Evolutionary conservation across 805 yeast genomes (phyloP).

Genomic region (Wilhelminamyces savonicus): DNA sequence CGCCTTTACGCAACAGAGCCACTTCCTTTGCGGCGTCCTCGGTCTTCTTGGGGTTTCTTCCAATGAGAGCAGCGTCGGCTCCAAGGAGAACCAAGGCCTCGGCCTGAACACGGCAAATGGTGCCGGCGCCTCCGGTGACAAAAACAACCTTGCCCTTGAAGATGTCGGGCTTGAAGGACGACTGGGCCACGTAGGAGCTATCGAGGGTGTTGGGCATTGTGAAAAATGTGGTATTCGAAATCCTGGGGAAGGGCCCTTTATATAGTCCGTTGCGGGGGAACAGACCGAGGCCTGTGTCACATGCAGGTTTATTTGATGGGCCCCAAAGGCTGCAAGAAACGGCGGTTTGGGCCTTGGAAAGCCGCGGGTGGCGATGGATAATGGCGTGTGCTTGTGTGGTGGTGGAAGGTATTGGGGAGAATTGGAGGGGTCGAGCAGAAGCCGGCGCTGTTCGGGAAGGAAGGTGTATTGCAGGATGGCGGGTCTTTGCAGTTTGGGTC

Average conservation of each 20-base stretch:
- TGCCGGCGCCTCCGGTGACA: slow-evolving; percentile 94
- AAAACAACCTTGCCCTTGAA: slow-evolving; percentile 83
- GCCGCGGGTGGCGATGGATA: no score
- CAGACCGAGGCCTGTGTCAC: neutral
- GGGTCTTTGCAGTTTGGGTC: no score
- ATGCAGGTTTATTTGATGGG: neutral
- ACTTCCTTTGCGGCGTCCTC: slow-evolving; percentile 63
- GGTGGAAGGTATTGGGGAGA: no score
- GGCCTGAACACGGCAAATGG: slow-evolving; percentile 87
- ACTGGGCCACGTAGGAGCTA: slow-evolving; percentile 19
- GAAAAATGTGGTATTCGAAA: neutral
- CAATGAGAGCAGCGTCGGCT: slow-evolving; percentile 80
- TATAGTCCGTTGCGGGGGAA: neutral
- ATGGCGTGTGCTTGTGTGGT: no score
- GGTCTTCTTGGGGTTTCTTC: slow-evolving; percentile 68
- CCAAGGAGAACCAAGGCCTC: slow-evolving; percentile 82
- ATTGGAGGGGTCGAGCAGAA: no score
- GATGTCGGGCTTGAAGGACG: slow-evolving; percentile 50
- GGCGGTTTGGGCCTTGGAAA: no score
- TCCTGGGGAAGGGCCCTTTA: neutral
- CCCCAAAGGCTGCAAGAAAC: no score
- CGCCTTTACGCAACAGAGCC: slow-evolving; percentile 46
- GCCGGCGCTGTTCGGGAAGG: no score
- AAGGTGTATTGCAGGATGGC: no score
- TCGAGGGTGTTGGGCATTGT: slow-evolving; percentile 23